Evolutionary conservation across 1,139 yeast species (phyloP).

Genomic region (Scheffersomyces insectosa): DNA sequence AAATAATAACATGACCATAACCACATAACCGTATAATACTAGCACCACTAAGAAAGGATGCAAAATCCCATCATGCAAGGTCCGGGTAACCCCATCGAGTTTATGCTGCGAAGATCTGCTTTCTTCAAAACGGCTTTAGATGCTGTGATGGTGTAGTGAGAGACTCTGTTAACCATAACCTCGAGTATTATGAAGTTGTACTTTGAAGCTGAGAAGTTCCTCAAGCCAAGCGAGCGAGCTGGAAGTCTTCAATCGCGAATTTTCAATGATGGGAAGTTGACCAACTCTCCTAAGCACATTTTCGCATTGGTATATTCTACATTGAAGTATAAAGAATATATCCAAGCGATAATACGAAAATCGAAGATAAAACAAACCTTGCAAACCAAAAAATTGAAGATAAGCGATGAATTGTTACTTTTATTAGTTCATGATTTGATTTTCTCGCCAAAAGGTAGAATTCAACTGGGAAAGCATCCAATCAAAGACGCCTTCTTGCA

Average conservation of each 20-base stretch:
- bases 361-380: conserved; percentile 57
- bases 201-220: conserved; percentile 58
- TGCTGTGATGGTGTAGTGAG: too few relatives aligned
- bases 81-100: too few relatives aligned
- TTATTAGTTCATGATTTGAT: conserved; percentile 80
- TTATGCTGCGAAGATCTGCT: too few relatives aligned
- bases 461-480: conserved; percentile 87
- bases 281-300: conserved; percentile 68
- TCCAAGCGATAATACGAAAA: conserved; percentile 61
- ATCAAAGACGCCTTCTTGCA: conserved; percentile 77
- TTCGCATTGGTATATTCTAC: conserved; percentile 83
- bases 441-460: conserved; percentile 73
- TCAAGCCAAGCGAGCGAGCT: conserved; percentile 23
- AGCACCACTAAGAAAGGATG: too few relatives aligned
- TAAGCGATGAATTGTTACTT: conserved; percentile 51
- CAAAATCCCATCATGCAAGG: too few relatives aligned
- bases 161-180: not conserved
- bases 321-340: conserved; percentile 63
- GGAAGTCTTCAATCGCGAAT: conserved; percentile 67
- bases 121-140: too few relatives aligned
- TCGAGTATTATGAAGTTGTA: conserved; percentile 53
- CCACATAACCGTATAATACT: too few relatives aligned
- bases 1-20: too few relatives aligned
- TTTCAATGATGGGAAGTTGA: conserved; percentile 47
- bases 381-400: conserved; percentile 33